These are phyloP conservation scores for Penicillium sp. DNA, from an alignment of 2,329 filamentous ascomycete species.

Conservation along the genomic window DNA sequence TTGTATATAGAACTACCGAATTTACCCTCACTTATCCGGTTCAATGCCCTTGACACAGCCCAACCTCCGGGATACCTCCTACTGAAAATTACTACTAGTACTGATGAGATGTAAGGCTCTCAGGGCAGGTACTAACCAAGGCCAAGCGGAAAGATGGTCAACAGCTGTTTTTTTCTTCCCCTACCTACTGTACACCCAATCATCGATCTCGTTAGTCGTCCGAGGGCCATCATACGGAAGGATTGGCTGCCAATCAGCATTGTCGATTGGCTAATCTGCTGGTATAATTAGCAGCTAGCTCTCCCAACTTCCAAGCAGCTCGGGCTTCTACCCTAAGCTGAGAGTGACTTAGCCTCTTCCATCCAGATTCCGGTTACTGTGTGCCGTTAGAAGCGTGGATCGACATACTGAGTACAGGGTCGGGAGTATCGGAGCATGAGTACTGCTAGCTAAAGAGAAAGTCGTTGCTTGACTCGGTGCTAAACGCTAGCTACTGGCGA, in stretches of 20 bases:
- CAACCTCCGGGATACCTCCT: not conserved
- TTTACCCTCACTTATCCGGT: not conserved
- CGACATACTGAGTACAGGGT: not conserved
- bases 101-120: not conserved
- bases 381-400: not conserved
- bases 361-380: not conserved
- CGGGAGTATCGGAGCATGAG: not conserved
- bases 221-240: not conserved
- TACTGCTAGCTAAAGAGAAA: not conserved
- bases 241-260: conserved; percentile 6
- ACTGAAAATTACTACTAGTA: not conserved
- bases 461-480: not conserved
- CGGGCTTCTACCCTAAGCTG: conserved; percentile 21
- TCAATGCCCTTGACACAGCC: not conserved
- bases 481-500: not conserved
- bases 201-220: not conserved
- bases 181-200: conserved; percentile 12
- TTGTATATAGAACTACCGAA: not conserved
- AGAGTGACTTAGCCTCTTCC: conserved; percentile 2
- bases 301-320: not conserved
- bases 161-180: not conserved
- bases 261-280: not conserved
- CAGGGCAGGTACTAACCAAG: not conserved
- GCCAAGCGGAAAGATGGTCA: not conserved
- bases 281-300: conserved; percentile 21